These are phyloP conservation scores for Nyssa sinensis DNA, from an alignment of 148 eudicot genomes.

Conservation along the genomic window DNA sequence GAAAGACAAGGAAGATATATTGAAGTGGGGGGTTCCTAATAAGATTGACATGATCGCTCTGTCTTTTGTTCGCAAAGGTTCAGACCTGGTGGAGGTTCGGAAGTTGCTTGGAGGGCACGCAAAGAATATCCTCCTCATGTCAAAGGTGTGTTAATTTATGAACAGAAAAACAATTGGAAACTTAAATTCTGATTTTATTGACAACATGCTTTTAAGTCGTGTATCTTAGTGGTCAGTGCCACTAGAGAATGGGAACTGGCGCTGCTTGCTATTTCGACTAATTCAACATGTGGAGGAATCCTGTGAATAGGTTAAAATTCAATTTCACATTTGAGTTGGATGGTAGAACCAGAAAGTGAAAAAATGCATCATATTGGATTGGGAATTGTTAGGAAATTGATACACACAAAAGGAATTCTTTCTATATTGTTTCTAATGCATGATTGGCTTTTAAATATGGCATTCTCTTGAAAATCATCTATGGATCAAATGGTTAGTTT, in stretches of 20 bases:
- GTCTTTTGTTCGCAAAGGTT: conserved; percentile 59
- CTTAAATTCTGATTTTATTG: not conserved
- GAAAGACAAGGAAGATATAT: conserved; percentile 48
- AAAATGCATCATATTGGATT: not conserved
- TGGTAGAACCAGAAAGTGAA: not conserved
- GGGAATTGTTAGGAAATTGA: not conserved
- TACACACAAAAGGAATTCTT: not conserved
- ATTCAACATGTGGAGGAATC: too few species aligned
- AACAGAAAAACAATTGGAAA: not conserved
- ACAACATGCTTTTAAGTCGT: not conserved
- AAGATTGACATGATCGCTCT: conserved; percentile 54
- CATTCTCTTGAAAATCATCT: not conserved
- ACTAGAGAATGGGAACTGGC: not conserved
- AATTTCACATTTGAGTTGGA: not conserved
- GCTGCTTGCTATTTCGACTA: too few species aligned
- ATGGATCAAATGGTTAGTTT: not conserved
- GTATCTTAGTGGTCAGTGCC: too few species aligned
- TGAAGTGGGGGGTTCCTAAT: conserved; percentile 55
- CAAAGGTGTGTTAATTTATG: conserved; percentile 34
- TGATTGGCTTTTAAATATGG: not conserved
- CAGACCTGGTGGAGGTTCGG: conserved; percentile 51
- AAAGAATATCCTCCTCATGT: conserved; percentile 50
- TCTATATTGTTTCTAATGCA: not conserved
- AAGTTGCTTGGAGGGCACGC: conserved; percentile 45
- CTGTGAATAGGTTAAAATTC: not conserved